phyloP scores from a whole-genome alignment of 805 yeast species.

The Starmerella ratchasimensis region DNA sequence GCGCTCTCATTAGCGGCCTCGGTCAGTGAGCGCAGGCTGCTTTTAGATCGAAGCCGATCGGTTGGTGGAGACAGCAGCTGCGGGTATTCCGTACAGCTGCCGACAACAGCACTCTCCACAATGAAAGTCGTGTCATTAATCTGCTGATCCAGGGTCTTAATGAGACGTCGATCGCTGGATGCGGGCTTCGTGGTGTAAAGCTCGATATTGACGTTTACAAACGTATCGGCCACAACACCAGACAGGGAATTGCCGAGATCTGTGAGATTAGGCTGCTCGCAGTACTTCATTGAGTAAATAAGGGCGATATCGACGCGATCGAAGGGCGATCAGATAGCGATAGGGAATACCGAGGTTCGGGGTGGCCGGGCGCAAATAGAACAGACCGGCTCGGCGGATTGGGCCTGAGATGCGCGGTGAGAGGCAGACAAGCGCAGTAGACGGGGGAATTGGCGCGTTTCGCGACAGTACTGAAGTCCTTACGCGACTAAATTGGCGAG shows the following conservation, averaged over 20 bases:
- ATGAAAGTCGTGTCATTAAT: constrained; percentile 31
- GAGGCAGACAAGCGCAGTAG: background rate
- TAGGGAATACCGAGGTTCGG: too few species aligned
- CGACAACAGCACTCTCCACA: constrained; percentile 7
- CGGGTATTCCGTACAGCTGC: constrained; percentile 7
- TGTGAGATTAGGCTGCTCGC: constrained; percentile 89
- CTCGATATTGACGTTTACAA: constrained; percentile 79
- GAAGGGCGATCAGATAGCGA: too few species aligned
- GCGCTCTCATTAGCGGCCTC: background rate
- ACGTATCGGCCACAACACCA: constrained; percentile 62
- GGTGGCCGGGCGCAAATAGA: too few species aligned
- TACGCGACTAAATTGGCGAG: too few species aligned
- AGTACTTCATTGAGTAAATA: constrained; percentile 59
- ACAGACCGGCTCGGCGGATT: too few species aligned
- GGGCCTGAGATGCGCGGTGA: too few species aligned
- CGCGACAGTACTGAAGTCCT: background rate
- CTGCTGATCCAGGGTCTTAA: constrained; percentile 75
- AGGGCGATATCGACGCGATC: too few species aligned
- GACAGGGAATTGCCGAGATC: constrained; percentile 73
- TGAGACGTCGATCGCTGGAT: constrained; percentile 75
- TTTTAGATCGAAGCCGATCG: background rate
- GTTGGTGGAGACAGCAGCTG: constrained; percentile 20
- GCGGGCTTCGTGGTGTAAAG: constrained; percentile 89
- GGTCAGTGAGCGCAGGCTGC: too few species aligned
- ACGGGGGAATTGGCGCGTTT: background rate